Base-by-base conservation (phyloP, 495 filamentous ascomycete genomes). In the Talaromyces proteolyticus region DNA sequence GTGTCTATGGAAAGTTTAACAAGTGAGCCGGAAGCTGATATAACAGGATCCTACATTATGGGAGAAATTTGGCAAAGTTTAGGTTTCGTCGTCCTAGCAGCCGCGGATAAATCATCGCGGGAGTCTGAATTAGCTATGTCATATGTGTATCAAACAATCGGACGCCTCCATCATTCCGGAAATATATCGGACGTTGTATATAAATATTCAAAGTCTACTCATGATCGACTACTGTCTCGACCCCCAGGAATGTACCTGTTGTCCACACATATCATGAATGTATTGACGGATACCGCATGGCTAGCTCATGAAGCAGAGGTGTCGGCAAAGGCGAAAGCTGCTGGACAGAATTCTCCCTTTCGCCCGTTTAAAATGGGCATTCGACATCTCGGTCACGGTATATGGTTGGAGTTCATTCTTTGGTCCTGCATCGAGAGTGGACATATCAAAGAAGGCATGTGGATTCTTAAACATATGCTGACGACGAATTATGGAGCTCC, bases 351-450 rank as follows among this genome's bases (percentile, higher is more conserved):
- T 12, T 70, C 79, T 10, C 80, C 77, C 1, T 78, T 70, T 21
- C 57, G 74, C 3, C 66, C 70, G 16, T 74, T 74, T 54, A 76
- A 74, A 36, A 64, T 78, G 20, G 64, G 67, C 20, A 63, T 81
- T n/a, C 65, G 69, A 43, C 73, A 77, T 34, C 59, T 85, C 2
- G 75, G 75, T 1, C 74, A 76, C 17, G 78, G 83, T 49, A 65
- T 86, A 18, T 87, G 83, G 83, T 60, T 87, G 2, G 83, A 87
- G 53, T 66, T 86, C 11, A 70, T 86, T 41, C 68, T 87, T 6
- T 87, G 82, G 83, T 78, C 76, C 49, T 87, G 83, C 57, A 68
- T 85, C 21, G 79, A 85, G 56, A 77, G 81, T 51, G 77, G 77
- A 5, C 80, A 78, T 66, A 59, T 76, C 8, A 61, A 58, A 40